phyloP scores from a whole-genome alignment of 129 eudicot species.

The Flaveria linearis region DNA sequence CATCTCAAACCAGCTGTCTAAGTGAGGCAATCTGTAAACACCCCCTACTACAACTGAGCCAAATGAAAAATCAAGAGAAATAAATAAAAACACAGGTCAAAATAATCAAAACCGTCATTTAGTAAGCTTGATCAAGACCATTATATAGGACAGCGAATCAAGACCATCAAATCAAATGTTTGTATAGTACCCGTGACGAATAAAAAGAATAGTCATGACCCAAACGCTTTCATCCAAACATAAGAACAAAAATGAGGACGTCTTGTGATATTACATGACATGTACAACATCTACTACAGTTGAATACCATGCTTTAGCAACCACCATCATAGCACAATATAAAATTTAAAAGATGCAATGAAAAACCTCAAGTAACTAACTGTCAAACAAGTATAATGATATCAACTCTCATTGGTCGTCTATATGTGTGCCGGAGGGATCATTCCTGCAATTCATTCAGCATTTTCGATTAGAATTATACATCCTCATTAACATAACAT shows the following conservation, averaged over 20 bases:
- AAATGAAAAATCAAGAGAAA: too few species aligned
- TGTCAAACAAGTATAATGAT: background rate
- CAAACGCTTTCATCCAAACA: conserved; percentile 1
- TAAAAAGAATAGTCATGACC: background rate
- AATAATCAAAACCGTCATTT: too few species aligned
- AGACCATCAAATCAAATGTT: background rate
- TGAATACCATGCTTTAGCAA: too few species aligned
- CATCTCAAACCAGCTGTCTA: too few species aligned
- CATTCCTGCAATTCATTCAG: conserved; percentile 25
- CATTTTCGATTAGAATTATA: background rate
- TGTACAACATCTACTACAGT: conserved; percentile 19
- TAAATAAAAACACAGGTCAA: too few species aligned
- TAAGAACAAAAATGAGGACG: conserved; percentile 5
- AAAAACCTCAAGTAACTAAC: background rate
- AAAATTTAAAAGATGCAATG: background rate
- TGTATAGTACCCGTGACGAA: too few species aligned
- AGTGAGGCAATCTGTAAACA: too few species aligned
- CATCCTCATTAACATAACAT: background rate
- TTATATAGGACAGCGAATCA: background rate
- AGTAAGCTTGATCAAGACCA: background rate
- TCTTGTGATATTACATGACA: background rate
- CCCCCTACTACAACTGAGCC: too few species aligned
- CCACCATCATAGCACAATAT: background rate
- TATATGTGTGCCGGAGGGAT: background rate
- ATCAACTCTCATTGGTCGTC: background rate